Evolutionary conservation across 2,329 filamentous ascomycete genomes (phyloP).

Genomic region (Xylariaceae sp.): DNA sequence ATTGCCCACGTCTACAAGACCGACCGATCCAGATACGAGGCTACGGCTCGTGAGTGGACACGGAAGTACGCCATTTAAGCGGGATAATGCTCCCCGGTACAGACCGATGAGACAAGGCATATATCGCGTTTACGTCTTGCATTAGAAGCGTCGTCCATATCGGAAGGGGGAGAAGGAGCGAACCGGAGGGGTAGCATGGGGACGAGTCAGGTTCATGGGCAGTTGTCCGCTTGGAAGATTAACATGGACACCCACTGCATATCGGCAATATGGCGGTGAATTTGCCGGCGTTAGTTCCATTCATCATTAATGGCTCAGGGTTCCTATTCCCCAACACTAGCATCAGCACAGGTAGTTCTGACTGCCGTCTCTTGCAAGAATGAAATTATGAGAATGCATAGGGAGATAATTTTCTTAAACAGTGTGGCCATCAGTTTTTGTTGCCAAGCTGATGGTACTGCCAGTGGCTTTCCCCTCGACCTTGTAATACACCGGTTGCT

Average conservation of each 20-base stretch:
- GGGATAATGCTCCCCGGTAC: not conserved
- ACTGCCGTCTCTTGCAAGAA: conserved; percentile 19
- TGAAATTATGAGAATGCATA: conserved; percentile 20
- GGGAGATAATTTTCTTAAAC: conserved; percentile 14
- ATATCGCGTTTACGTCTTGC: not conserved
- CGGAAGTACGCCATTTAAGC: conserved; percentile 92
- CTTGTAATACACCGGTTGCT: conserved; percentile 15
- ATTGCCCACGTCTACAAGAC: conserved; percentile 99
- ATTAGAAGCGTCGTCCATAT: not conserved
- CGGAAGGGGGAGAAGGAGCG: not conserved
- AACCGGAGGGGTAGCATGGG: conserved; percentile 1
- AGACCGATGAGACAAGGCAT: not conserved
- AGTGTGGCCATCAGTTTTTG: conserved; percentile 1
- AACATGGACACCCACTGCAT: conserved; percentile 19
- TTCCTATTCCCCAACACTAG: conserved; percentile 15
- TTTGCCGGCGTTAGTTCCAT: conserved; percentile 23
- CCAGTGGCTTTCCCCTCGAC: conserved; percentile 8
- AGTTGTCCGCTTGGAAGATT: conserved; percentile 19
- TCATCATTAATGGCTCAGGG: conserved; percentile 24
- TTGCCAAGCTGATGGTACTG: conserved; percentile 3
- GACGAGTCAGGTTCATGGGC: conserved; percentile 10
- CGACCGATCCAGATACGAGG: conserved; percentile 91
- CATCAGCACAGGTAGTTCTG: conserved; percentile 12
- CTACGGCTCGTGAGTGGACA: conserved; percentile 96
- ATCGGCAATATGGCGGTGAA: conserved; percentile 23